These are phyloP conservation scores for Hymenoscyphus infarciens DNA, from an alignment of 2,329 filamentous ascomycete genomes.

Conservation along the genomic window DNA sequence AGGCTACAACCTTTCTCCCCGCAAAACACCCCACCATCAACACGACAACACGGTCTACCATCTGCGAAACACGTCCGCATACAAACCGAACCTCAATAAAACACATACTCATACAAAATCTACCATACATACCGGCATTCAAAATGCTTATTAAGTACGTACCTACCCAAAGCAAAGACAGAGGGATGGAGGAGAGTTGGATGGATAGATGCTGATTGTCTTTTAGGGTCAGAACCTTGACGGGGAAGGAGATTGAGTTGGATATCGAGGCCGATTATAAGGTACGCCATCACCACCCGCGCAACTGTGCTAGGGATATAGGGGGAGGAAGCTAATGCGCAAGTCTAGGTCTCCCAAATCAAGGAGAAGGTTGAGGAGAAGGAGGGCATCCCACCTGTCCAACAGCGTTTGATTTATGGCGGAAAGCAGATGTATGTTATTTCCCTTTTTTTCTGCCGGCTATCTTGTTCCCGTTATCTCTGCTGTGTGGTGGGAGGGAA, in stretches of 20 bases:
- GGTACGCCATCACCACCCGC: slow-evolving; percentile 52
- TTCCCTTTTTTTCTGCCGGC: too few relatives aligned
- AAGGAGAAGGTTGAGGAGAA: slow-evolving; percentile 99
- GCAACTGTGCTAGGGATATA: too few relatives aligned
- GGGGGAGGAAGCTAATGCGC: background rate
- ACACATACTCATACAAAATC: background rate
- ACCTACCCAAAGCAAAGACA: background rate
- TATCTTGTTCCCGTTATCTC: too few relatives aligned
- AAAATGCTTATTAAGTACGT: slow-evolving; percentile 9
- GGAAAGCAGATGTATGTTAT: slow-evolving; percentile 89
- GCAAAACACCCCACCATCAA: background rate
- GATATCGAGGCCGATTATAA: slow-evolving; percentile 95
- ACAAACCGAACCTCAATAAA: background rate
- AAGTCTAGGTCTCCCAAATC: slow-evolving; percentile 81
- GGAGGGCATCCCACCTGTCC: slow-evolving; percentile 94
- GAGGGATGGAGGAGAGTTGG: background rate
- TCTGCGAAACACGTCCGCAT: background rate
- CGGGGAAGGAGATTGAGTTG: slow-evolving; percentile 97
- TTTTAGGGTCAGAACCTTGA: slow-evolving; percentile 87
- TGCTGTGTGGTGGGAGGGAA: too few relatives aligned
- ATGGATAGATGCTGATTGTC: slow-evolving; percentile 8
- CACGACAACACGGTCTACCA: background rate
- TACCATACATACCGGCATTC: background rate
- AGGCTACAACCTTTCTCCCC: background rate
- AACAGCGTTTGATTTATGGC: slow-evolving; percentile 93